These are phyloP conservation scores for Micromonas pusilla DNA, from an alignment of 139 green algal genomes.

Conservation along the genomic window DNA sequence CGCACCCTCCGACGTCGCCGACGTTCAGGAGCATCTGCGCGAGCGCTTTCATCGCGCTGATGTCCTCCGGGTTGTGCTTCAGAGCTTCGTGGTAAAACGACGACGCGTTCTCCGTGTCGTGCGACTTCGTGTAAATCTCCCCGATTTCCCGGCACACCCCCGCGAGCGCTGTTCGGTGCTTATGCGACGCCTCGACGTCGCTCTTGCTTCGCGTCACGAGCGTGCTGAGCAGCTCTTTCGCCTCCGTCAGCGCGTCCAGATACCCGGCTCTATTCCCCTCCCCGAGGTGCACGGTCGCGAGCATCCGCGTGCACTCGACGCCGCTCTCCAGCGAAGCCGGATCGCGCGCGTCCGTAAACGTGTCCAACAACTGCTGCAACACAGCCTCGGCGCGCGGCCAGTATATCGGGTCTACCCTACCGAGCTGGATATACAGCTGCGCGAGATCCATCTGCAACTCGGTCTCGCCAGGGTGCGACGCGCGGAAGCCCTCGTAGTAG, in stretches of 20 bases:
- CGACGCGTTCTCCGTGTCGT: constrained; percentile 48
- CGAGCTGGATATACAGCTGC: constrained; percentile 55
- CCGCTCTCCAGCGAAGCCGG: constrained; percentile 46
- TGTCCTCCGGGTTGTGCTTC: neutral
- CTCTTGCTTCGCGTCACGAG: constrained; percentile 39
- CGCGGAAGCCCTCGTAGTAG: constrained; percentile 64
- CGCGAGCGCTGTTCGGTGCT: constrained; percentile 44
- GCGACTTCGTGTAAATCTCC: constrained; percentile 37
- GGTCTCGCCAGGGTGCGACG: constrained; percentile 40
- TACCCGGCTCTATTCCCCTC: neutral
- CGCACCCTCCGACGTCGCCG: constrained; percentile 49
- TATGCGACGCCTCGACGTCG: constrained; percentile 22
- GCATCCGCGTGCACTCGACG: constrained; percentile 40
- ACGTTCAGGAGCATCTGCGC: constrained; percentile 50
- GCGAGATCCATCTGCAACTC: constrained; percentile 58
- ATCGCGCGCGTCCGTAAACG: constrained; percentile 10
- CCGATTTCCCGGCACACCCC: constrained; percentile 55
- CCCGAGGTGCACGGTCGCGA: constrained; percentile 37
- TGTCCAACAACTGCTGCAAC: constrained; percentile 31
- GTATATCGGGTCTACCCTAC: constrained; percentile 41
- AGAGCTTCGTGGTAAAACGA: constrained; percentile 44
- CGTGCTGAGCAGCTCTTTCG: constrained; percentile 41
- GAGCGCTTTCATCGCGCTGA: constrained; percentile 41
- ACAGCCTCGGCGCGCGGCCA: constrained; percentile 42
- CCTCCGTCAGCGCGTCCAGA: constrained; percentile 11